phyloP scores from a whole-genome alignment of 306 rosid genomes.

The Inga leiocalycina region DNA sequence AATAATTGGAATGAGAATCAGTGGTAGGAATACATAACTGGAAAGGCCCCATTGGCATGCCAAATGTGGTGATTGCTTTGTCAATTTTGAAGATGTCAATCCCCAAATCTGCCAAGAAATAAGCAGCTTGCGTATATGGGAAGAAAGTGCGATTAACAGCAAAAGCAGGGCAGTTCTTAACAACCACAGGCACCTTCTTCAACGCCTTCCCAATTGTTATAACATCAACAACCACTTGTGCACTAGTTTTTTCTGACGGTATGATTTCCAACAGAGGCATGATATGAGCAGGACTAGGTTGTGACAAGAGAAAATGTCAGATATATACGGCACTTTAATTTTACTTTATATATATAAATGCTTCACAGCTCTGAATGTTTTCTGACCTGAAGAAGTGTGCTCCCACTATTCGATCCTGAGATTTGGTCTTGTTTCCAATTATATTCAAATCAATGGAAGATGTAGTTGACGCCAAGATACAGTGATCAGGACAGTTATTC shows the following conservation, averaged over 20 bases:
- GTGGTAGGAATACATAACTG: not conserved
- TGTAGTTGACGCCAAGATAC: not conserved
- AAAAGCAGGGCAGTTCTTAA: slow-evolving; percentile 9
- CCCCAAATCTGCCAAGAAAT: not conserved
- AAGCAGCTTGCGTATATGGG: not conserved
- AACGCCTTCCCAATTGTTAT: not conserved
- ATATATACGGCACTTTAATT: not conserved
- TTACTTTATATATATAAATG: not conserved
- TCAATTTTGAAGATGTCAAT: not conserved
- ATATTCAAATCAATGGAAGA: not conserved
- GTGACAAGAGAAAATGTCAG: not conserved
- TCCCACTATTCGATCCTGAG: not conserved
- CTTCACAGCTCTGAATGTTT: not conserved
- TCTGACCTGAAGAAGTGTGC: slow-evolving; percentile 1
- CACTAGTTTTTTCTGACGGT: not conserved
- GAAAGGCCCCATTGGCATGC: not conserved
- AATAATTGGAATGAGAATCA: not conserved
- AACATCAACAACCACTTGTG: not conserved
- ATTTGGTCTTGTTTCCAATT: not conserved
- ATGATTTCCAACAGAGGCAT: slow-evolving; percentile 1
- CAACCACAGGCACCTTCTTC: not conserved
- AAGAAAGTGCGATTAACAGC: not conserved
- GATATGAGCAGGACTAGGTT: not conserved
- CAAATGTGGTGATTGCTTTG: not conserved
- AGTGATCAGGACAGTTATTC: not conserved